phyloP scores from a whole-genome alignment of 192 early-diverging fungal genomes.

The Coemansia aciculifera region DNA sequence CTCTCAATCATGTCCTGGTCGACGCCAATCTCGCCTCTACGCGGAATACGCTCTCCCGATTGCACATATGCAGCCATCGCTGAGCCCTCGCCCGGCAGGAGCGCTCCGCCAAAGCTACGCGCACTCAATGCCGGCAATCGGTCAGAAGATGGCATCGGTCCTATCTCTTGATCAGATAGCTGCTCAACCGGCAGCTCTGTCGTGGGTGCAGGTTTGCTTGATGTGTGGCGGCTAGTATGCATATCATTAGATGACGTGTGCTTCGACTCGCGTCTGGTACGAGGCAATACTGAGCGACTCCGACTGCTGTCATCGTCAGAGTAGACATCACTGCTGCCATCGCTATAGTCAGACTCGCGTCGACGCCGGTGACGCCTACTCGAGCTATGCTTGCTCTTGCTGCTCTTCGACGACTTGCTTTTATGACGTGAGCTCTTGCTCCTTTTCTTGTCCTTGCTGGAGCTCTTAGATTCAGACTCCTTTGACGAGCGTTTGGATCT shows the following conservation, averaged over 20 bases:
- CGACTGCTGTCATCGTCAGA: not conserved
- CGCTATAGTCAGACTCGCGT: slow-evolving; percentile 10
- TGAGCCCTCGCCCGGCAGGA: slow-evolving; percentile 87
- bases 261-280: not conserved
- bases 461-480: slow-evolving; percentile 24
- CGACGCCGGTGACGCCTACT: slow-evolving; percentile 12
- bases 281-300: not conserved
- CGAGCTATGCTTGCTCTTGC: slow-evolving; percentile 14
- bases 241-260: not conserved
- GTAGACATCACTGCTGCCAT: slow-evolving; percentile 11
- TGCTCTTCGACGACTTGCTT: slow-evolving; percentile 13
- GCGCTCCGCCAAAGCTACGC: slow-evolving; percentile 71
- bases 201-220: not conserved
- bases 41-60: slow-evolving; percentile 91
- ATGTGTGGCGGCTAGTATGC: not conserved
- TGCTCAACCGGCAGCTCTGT: not conserved
- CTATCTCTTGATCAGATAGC: slow-evolving; percentile 27
- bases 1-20: slow-evolving; percentile 79
- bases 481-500: slow-evolving; percentile 6
- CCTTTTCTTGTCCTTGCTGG: slow-evolving; percentile 31
- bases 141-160: slow-evolving; percentile 19
- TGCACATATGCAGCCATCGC: slow-evolving; percentile 90
- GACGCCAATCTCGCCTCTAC: slow-evolving; percentile 95
- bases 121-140: not conserved
- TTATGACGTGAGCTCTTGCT: slow-evolving; percentile 20